Evolutionary conservation across 2,329 filamentous ascomycete genomes (phyloP).

Genomic region (Penicillium crustosum): DNA sequence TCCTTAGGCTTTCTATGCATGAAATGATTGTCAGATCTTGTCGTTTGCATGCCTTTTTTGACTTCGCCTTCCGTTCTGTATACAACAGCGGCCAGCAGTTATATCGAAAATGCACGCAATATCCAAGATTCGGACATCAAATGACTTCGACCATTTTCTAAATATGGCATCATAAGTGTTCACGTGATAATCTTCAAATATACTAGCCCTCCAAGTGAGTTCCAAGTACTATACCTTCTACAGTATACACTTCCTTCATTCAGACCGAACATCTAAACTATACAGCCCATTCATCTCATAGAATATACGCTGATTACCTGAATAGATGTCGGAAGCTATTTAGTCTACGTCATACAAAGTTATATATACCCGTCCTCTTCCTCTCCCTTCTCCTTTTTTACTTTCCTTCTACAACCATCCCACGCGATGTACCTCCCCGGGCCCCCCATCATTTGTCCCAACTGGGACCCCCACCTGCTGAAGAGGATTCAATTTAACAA

Average conservation of each 20-base stretch:
- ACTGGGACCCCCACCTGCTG: not conserved
- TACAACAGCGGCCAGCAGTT: not conserved
- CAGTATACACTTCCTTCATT: too few relatives aligned
- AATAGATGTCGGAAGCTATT: not conserved
- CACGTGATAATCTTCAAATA: not conserved
- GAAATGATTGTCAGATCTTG: not conserved
- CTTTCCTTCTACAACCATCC: conserved; percentile 3
- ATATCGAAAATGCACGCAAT: not conserved
- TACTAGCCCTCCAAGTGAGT: not conserved
- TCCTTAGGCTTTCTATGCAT: not conserved
- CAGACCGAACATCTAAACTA: not conserved
- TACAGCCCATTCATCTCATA: not conserved
- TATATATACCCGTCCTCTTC: not conserved
- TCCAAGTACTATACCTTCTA: not conserved
- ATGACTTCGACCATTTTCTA: not conserved
- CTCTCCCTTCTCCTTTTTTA: not conserved
- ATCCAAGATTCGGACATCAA: not conserved
- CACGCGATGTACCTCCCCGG: not conserved
- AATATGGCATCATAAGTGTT: not conserved
- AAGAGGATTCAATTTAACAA: not conserved
- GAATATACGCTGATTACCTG: not conserved
- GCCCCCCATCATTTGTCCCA: not conserved
- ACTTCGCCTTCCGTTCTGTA: not conserved
- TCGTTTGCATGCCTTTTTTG: not conserved
- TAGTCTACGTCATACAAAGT: not conserved